phyloP scores from a whole-genome alignment of 768 basidiomycete species.

The Suillus tomentosus region DNA sequence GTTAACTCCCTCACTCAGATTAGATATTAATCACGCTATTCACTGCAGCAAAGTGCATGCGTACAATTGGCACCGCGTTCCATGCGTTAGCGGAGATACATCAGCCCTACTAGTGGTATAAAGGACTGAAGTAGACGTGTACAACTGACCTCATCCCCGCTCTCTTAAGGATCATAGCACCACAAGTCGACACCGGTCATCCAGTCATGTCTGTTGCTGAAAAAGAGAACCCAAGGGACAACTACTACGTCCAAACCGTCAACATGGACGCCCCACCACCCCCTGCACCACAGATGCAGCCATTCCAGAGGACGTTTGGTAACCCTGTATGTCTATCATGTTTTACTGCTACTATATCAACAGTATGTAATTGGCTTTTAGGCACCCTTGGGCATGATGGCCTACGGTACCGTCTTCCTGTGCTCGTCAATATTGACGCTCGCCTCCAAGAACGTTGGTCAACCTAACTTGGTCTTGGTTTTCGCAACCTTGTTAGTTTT shows the following conservation, averaged over 20 bases:
- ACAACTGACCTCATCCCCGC: constrained; percentile 1
- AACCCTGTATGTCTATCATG: constrained; percentile 23
- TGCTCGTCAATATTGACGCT: constrained; percentile 32
- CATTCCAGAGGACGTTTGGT: constrained; percentile 29
- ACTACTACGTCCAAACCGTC: constrained; percentile 31
- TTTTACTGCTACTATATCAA: background rate
- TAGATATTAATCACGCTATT: constrained; percentile 4
- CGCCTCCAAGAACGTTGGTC: constrained; percentile 19
- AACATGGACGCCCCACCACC: constrained; percentile 20
- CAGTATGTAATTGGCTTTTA: constrained; percentile 12
- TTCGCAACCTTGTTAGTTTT: constrained; percentile 30
- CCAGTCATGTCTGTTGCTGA: constrained; percentile 24
- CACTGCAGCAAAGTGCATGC: constrained; percentile 4
- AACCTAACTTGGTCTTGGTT: constrained; percentile 28
- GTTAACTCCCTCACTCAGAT: constrained; percentile 7
- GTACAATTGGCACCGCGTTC: constrained; percentile 5
- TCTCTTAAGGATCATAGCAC: constrained; percentile 11
- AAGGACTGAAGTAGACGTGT: constrained; percentile 11
- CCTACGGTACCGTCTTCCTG: constrained; percentile 32
- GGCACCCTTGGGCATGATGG: constrained; percentile 32
- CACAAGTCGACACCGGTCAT: constrained; percentile 1
- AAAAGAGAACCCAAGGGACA: constrained; percentile 24
- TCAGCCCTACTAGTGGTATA: constrained; percentile 18
- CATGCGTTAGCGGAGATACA: background rate
- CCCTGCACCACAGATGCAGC: constrained; percentile 24